Evolutionary conservation across 192 early-diverging fungal genomes (phyloP).

Genomic region (Dissophora globulifera): DNA sequence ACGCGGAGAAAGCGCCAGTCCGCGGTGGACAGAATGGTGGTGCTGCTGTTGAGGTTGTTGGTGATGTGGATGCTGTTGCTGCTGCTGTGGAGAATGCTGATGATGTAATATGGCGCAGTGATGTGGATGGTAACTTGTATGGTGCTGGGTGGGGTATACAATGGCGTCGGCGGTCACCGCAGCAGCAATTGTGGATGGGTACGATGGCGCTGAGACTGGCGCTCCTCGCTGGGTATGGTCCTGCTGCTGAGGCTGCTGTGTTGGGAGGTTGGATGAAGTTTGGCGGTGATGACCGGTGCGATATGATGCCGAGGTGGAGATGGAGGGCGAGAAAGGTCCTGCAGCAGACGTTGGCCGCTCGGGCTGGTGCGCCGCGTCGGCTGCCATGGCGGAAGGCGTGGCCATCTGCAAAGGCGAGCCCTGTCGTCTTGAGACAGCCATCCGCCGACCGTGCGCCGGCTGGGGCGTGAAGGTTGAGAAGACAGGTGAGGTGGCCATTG

Average conservation of each 20-base stretch:
- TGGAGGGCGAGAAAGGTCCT: background rate
- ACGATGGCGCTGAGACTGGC: background rate
- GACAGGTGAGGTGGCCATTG: conserved; percentile 3
- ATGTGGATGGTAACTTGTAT: conserved; percentile 33
- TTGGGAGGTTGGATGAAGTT: conserved; percentile 24
- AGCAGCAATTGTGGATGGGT: background rate
- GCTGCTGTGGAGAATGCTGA: conserved; percentile 8
- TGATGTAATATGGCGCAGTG: conserved; percentile 28
- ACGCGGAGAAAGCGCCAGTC: background rate
- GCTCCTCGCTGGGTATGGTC: conserved; percentile 25
- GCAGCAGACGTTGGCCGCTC: conserved; percentile 6
- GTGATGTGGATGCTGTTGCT: conserved; percentile 1
- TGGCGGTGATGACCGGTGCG: conserved; percentile 25
- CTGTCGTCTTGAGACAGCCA: conserved; percentile 31
- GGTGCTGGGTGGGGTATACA: conserved; percentile 20
- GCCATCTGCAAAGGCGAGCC: conserved; percentile 17
- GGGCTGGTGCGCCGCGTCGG: background rate
- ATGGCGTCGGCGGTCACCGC: conserved; percentile 1
- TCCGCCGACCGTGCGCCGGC: conserved; percentile 26
- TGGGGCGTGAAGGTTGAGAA: conserved; percentile 4
- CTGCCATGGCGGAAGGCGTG: background rate
- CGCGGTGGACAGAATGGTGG: background rate
- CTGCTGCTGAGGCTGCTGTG: conserved; percentile 13
- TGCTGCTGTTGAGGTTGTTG: conserved; percentile 24
- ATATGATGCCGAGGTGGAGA: background rate